phyloP scores from a whole-genome alignment of 768 basidiomycete species.

The Cubamyces sp. region DNA sequence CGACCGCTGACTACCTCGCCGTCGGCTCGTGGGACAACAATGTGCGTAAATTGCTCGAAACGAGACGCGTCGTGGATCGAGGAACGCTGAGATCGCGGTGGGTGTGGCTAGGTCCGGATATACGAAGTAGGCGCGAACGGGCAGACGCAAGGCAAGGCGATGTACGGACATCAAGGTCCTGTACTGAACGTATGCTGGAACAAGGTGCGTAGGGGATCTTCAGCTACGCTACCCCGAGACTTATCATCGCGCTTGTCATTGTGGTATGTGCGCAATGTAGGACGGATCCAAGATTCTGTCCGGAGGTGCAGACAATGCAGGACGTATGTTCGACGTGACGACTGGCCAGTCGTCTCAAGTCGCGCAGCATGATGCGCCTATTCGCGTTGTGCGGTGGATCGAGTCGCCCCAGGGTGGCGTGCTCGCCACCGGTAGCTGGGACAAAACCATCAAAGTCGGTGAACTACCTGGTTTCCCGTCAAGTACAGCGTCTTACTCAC shows the following conservation, averaged over 20 bases:
- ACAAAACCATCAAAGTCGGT: constrained; percentile 91
- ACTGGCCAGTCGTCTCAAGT: constrained; percentile 84
- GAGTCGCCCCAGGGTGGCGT: constrained; percentile 76
- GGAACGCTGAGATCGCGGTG: background rate
- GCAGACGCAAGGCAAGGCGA: constrained; percentile 85
- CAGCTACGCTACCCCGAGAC: background rate
- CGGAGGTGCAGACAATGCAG: constrained; percentile 93
- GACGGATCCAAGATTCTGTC: constrained; percentile 91
- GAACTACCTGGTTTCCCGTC: background rate
- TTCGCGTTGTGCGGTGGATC: constrained; percentile 82
- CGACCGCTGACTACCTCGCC: constrained; percentile 85
- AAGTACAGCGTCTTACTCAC: background rate
- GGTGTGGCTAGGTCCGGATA: constrained; percentile 69
- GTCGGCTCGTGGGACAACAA: constrained; percentile 96
- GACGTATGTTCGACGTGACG: constrained; percentile 87
- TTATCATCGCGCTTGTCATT: background rate
- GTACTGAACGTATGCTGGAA: constrained; percentile 91
- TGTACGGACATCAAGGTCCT: constrained; percentile 90
- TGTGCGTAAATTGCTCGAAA: constrained; percentile 47
- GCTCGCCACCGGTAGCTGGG: constrained; percentile 95
- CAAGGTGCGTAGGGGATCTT: constrained; percentile 56
- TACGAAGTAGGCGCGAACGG: constrained; percentile 87
- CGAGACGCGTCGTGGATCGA: background rate
- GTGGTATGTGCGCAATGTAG: constrained; percentile 42
- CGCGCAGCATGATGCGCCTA: constrained; percentile 88